A percentile compares a stretch with the other conserved stretches of the same genome.
Conservation (phyloP, 2,329 filamentous ascomycete species). For the Fusarium stilboides region DNA sequence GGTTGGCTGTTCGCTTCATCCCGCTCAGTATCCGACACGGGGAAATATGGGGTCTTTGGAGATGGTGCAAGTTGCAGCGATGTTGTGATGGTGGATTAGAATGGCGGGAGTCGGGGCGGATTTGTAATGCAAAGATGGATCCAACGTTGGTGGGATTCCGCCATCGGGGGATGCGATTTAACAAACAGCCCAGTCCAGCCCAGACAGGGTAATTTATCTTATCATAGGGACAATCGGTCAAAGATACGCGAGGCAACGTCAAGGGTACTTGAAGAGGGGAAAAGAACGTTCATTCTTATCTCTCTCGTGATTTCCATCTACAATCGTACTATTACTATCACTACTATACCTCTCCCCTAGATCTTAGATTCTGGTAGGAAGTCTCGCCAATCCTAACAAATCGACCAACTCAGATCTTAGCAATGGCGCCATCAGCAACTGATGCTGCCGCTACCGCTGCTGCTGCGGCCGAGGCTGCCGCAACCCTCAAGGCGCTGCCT, state of each 20-base stretch:
- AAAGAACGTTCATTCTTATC: constrained; percentile 12
- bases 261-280: constrained; percentile 37
- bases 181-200: constrained; percentile 16
- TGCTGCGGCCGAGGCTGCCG: constrained; percentile 17
- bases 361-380: constrained; percentile 1
- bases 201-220: constrained; percentile 17
- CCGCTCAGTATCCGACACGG: constrained; percentile 27
- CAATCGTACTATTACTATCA: constrained; percentile 6
- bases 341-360: not conserved
- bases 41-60: constrained; percentile 34
- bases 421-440: constrained; percentile 45
- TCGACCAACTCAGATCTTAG: not conserved
- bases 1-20: constrained; percentile 18
- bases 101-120: constrained; percentile 45
- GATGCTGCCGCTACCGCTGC: constrained; percentile 10
- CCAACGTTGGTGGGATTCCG: constrained; percentile 32
- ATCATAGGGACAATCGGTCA: constrained; percentile 17
- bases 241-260: constrained; percentile 16
- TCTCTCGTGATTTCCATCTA: constrained; percentile 14
- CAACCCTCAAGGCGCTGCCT: constrained; percentile 33
- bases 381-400: constrained; percentile 6
- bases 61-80: constrained; percentile 32
- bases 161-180: constrained; percentile 40
- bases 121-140: constrained; percentile 46
- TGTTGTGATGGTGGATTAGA: constrained; percentile 46